Evolutionary conservation across 139 green algal species (phyloP).

Genomic region (Chlorella sp.): DNA sequence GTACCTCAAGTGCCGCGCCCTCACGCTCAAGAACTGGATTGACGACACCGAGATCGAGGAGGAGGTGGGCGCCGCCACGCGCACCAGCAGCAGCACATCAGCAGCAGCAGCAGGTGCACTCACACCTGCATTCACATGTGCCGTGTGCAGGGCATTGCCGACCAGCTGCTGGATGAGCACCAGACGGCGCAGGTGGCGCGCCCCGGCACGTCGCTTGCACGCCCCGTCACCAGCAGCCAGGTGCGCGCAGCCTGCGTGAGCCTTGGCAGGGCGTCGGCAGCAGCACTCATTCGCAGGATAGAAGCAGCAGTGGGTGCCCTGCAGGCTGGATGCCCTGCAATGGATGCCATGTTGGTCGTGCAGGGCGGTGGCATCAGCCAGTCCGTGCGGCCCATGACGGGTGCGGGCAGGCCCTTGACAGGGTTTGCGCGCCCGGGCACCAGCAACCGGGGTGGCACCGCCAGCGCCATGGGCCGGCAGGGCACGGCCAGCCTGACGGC

Average conservation of each 20-base stretch:
- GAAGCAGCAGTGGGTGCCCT: no score
- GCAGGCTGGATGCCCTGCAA: no score
- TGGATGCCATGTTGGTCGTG: no score
- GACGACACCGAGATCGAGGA: constrained; percentile 80
- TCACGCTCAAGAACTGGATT: constrained; percentile 73
- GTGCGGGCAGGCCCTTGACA: constrained; percentile 49
- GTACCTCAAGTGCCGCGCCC: constrained; percentile 69
- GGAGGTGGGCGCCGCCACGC: constrained; percentile 34
- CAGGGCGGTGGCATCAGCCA: constrained; percentile 35
- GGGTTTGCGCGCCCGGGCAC: constrained; percentile 60
- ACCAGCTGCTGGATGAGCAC: constrained; percentile 70
- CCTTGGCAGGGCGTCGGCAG: no score
- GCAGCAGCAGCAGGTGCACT: neutral
- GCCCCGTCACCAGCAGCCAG: constrained; percentile 39
- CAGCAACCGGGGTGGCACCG: constrained; percentile 19
- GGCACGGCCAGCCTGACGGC: constrained; percentile 20
- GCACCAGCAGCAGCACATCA: neutral
- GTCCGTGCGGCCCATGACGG: constrained; percentile 54
- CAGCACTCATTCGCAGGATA: no score
- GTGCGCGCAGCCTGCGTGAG: no score
- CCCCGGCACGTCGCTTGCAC: constrained; percentile 56
- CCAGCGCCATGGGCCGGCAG: constrained; percentile 1
- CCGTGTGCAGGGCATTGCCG: constrained; percentile 46
- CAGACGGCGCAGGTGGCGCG: constrained; percentile 47
- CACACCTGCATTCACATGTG: neutral